Evolutionary conservation across 805 yeast genomes (phyloP), one percentile per base, ranked within the genome.

Genomic region (Suhomyces prunicola): DNA sequence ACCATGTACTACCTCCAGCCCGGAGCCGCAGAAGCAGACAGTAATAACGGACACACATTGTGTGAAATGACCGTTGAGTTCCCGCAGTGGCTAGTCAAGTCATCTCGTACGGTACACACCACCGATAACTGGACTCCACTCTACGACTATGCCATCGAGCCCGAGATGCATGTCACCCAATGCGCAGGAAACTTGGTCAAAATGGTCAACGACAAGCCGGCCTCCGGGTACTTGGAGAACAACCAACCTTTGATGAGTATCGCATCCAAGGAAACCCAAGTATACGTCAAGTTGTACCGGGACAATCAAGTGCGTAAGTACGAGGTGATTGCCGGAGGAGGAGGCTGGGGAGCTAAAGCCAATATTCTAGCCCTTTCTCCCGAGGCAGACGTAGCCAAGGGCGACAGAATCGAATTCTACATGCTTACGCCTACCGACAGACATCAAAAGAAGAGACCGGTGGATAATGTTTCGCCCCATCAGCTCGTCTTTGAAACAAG

Each of bases 311-410:
- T 56, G 13, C 55, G 60, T 50, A 56, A 51, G 39, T 79, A 70
- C 63, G 79, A 81, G 60, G 84, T 86, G 19, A 74, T 83, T 35
- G 91, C 89, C 5, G 91, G 91, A 4, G 91, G 91, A 2, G 87
- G 90, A 2, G 84, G 86, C 2, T 86, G 90, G 90, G 88, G 90
- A 1, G 81, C 84, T 27, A 80, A 86, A 52, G 84, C 87, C 2
- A 81, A 81, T 33, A 80, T 84, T 63, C 72, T 86, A n/a, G 91
- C 83, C 1, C 63, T 86, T 10, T 86, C 86, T 27, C 85, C 89
- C 1, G 78, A 77, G 2, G 85, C 85, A 1, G 61, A 69, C 22
- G 60, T 78, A 5, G 51, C 51, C 2, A 67, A 61, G n/a, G 85
- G 85, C n/a, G 78, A 76, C 57, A 60, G 63, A 39, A 67, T 83